Evolutionary conservation across 148 eudicot species (phyloP).

Genomic region (Polygonum aviculare): DNA sequence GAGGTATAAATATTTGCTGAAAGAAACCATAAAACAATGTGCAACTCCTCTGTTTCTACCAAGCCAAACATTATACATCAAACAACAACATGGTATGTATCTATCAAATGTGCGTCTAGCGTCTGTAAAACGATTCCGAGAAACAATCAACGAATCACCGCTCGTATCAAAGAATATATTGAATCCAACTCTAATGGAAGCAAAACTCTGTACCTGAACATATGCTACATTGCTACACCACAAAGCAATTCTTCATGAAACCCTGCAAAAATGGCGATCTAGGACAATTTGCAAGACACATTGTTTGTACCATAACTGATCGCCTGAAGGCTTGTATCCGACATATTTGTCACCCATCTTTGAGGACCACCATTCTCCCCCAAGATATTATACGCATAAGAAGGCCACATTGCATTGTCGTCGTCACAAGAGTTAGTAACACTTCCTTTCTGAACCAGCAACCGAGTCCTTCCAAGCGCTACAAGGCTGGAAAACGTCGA

Average conservation of each 20-base stretch:
- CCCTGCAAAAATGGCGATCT: not conserved
- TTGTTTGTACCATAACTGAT: constrained; percentile 83
- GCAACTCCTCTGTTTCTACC: not conserved
- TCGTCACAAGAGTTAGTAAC: constrained; percentile 30
- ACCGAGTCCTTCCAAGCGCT: constrained; percentile 81
- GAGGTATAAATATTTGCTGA: not conserved
- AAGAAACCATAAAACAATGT: not conserved
- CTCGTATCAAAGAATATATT: not conserved
- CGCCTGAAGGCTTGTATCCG: constrained; percentile 52
- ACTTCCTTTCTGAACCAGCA: constrained; percentile 33
- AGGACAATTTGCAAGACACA: constrained; percentile 39
- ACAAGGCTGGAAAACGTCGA: constrained; percentile 91
- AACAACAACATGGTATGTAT: not conserved
- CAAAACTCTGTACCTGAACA: not conserved
- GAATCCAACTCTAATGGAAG: not conserved
- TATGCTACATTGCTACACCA: not conserved
- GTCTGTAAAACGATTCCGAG: not conserved
- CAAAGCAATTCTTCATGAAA: not conserved
- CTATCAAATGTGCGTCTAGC: not conserved
- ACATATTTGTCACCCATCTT: constrained; percentile 80
- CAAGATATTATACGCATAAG: constrained; percentile 76
- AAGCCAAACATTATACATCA: not conserved
- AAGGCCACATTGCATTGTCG: constrained; percentile 64
- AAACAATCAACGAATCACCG: not conserved
- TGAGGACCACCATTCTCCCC: constrained; percentile 56